phyloP scores from a whole-genome alignment of 805 yeast species.

The Kazachstania bromeliacearum region DNA sequence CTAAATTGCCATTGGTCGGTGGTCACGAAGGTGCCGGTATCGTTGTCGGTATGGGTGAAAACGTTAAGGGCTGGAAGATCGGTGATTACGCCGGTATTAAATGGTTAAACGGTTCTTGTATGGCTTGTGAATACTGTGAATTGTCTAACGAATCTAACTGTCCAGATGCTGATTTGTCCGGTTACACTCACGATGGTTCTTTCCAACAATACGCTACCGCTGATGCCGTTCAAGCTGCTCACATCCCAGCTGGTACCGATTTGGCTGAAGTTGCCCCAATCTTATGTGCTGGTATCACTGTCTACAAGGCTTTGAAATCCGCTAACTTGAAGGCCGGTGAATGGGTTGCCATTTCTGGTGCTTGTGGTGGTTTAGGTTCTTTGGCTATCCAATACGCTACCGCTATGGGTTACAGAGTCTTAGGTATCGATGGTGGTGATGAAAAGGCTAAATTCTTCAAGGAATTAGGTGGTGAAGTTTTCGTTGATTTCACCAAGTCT shows the following conservation, averaged over 20 bases:
- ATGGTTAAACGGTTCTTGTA: constrained; percentile 62
- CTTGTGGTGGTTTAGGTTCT: constrained; percentile 75
- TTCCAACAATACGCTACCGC: constrained; percentile 62
- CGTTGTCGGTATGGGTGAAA: constrained; percentile 53
- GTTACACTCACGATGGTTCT: constrained; percentile 65
- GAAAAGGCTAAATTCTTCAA: constrained; percentile 49
- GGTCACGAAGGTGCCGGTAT: constrained; percentile 72
- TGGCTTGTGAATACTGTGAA: constrained; percentile 56
- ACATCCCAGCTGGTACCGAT: constrained; percentile 46
- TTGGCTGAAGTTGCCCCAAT: constrained; percentile 51
- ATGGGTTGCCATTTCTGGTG: constrained; percentile 71
- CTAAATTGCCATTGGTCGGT: constrained; percentile 54
- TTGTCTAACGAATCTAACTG: constrained; percentile 55
- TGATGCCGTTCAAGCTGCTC: constrained; percentile 55
- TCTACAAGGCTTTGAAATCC: constrained; percentile 57
- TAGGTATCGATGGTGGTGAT: constrained; percentile 68
- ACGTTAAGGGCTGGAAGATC: constrained; percentile 49
- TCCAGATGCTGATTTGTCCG: constrained; percentile 58
- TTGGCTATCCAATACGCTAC: constrained; percentile 67
- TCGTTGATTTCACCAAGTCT: constrained; percentile 43
- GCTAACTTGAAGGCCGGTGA: constrained; percentile 53
- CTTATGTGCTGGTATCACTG: constrained; percentile 61
- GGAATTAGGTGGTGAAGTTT: constrained; percentile 54
- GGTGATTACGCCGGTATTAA: constrained; percentile 63
- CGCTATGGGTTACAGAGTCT: constrained; percentile 64